Evolutionary conservation across 768 basidiomycete species (phyloP), one percentile per base, ranked within the genome.

Genomic region (Phanerodontia chrysosporium): DNA sequence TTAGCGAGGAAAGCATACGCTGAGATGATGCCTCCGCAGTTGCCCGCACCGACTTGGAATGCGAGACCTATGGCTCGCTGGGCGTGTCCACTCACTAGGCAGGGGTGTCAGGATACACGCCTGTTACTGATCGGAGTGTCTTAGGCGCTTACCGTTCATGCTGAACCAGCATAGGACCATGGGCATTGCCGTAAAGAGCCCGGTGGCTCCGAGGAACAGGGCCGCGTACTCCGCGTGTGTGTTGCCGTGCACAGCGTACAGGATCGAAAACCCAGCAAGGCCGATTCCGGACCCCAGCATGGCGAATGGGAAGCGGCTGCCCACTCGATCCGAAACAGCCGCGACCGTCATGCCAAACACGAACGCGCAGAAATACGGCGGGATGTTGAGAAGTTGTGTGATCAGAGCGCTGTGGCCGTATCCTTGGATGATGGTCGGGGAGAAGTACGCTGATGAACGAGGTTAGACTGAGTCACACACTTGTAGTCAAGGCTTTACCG

Each of bases 381-480:
- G 67, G 24, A 69, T 68, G 24, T 62, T 64, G 49, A 67, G 58
- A 18, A 71, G 66, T 25, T 71, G 64, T 13, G 67, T 65, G 9
- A 49, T 49, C 21, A 62, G 57, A 44, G 58, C 60, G 8, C 45
- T 48, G 53, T 66, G 62, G 8, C 62, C 62, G 25, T 64, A 48
- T 14, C 54, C 42, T 18, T 63, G 55, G 39, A 64, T 63, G 56
- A 61, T 63, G 12, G 57, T 32, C 10, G 65, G 65, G 8, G 66
- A 55, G 45, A 65, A 65, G 46, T 67, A 65, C 27, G 61, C 64
- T 62, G 28, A 7, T 16, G 25, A 55, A 24, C 6, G 25, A 13
- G 14, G 16, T 22, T 13, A 51, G 22, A 60, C 10, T n/a, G 32
- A 39, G 22, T 27, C 14, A 51, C 13, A 27, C 21, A 28, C 3